A percentile compares a stretch with the other conserved stretches of the same genome.
Conservation (phyloP, 495 filamentous ascomycete genomes). For the Poronia punctata region DNA sequence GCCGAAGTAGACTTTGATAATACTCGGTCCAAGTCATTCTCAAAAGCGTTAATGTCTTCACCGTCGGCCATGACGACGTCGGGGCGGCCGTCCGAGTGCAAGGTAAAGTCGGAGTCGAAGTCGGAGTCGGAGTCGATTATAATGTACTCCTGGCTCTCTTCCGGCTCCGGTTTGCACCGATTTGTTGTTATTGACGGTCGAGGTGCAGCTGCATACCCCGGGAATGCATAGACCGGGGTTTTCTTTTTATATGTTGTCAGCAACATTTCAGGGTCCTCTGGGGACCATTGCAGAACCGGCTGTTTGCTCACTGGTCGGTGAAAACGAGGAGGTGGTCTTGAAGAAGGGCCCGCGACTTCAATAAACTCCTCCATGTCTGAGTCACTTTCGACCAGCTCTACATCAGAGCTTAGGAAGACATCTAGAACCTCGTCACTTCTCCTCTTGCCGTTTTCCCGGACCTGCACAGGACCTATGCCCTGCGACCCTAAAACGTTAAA, state of each 20-base stretch:
- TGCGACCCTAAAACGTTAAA: constrained; percentile 8
- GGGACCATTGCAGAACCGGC: neutral
- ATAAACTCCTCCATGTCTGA: neutral
- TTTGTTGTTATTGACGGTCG: neutral
- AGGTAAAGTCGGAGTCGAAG: no score
- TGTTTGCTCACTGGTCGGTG: no score
- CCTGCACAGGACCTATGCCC: constrained; percentile 17
- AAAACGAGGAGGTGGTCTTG: neutral
- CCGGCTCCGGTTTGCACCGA: no score
- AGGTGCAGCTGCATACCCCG: neutral
- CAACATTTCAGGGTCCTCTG: neutral
- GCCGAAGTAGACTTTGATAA: no score
- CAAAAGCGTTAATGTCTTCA: no score
- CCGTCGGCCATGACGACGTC: no score
- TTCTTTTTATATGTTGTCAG: neutral
- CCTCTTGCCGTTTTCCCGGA: constrained; percentile 7
- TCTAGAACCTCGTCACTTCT: constrained; percentile 12
- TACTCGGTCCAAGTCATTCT: no score
- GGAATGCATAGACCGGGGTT: neutral
- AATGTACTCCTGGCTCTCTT: neutral
- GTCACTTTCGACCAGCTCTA: neutral
- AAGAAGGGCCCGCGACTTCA: neutral
- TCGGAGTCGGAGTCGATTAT: neutral
- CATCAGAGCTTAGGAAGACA: constrained; percentile 10
- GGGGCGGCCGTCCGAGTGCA: no score